phyloP scores from a whole-genome alignment of 768 basidiomycete species.

The Agaricus blazei region DNA sequence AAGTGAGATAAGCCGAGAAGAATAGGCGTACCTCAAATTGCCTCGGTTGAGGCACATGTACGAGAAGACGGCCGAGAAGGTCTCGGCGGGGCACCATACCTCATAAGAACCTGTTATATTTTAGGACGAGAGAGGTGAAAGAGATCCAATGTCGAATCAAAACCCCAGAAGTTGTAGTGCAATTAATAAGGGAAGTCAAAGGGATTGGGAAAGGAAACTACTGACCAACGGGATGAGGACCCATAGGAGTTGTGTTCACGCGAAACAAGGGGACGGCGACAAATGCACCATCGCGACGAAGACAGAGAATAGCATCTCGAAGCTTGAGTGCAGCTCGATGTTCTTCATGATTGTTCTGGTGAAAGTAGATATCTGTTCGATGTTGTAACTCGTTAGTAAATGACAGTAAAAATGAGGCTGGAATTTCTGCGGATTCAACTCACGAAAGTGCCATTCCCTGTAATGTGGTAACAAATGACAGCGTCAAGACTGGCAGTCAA shows the following conservation, averaged over 20 bases:
- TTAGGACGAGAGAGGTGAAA: background rate
- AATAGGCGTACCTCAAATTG: slow-evolving; percentile 49
- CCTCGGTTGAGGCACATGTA: slow-evolving; percentile 69
- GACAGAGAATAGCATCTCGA: slow-evolving; percentile 64
- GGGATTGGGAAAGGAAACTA: background rate
- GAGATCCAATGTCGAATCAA: background rate
- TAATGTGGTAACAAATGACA: background rate
- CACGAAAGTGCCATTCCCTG: slow-evolving; percentile 82
- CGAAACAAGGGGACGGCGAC: slow-evolving; percentile 73
- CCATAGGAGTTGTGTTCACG: slow-evolving; percentile 64
- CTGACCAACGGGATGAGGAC: slow-evolving; percentile 75
- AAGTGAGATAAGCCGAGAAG: background rate
- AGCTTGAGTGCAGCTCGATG: slow-evolving; percentile 63
- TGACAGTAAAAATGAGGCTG: background rate
- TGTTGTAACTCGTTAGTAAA: background rate
- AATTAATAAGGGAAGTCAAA: too few relatives aligned
- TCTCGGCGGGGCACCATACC: slow-evolving; percentile 74
- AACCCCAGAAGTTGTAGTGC: background rate
- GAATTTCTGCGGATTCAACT: slow-evolving; percentile 16
- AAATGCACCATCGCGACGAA: slow-evolving; percentile 73
- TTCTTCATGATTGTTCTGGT: slow-evolving; percentile 57
- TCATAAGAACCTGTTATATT: slow-evolving; percentile 63
- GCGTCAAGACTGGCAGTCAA: background rate
- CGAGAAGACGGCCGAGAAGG: slow-evolving; percentile 72
- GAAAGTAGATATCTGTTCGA: slow-evolving; percentile 67